Evolutionary conservation across 2,329 filamentous ascomycete genomes (phyloP).

Genomic region (Neofusicoccum kwambonambiense): DNA sequence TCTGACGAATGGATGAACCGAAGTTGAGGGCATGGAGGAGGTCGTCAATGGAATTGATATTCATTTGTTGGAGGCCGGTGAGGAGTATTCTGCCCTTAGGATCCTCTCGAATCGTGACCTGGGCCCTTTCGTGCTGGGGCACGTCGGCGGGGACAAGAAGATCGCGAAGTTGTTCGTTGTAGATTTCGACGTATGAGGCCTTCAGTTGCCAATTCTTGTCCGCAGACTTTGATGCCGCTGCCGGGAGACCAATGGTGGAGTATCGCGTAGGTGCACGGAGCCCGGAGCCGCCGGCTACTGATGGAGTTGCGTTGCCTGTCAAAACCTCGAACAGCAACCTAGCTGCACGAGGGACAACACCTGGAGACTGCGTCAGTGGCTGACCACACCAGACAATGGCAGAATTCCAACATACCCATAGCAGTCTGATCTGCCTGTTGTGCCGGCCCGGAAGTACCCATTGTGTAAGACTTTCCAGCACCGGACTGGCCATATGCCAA

Average conservation of each 20-base stretch:
- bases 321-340: constrained; percentile 84
- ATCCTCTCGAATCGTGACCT: constrained; percentile 92
- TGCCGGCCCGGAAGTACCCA: constrained; percentile 86
- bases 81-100: constrained; percentile 90
- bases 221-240: constrained; percentile 39
- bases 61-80: constrained; percentile 82
- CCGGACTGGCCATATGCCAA: constrained; percentile 97
- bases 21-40: constrained; percentile 85
- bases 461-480: constrained; percentile 96
- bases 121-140: constrained; percentile 66
- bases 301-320: constrained; percentile 56
- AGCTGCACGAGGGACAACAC: constrained; percentile 92
- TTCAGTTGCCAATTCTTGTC: constrained; percentile 88
- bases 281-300: constrained; percentile 65
- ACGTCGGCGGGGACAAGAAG: constrained; percentile 76
- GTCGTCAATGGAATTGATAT: constrained; percentile 89
- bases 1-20: constrained; percentile 91
- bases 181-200: constrained; percentile 92
- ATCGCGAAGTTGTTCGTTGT: constrained; percentile 94
- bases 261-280: constrained; percentile 79
- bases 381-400: background rate
- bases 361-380: constrained; percentile 47
- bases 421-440: constrained; percentile 69
- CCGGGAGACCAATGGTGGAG: constrained; percentile 58
- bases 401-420: constrained; percentile 66